Base-by-base conservation (phyloP, 139 green algal species). In the Pseudopediastrum boryanum region DNA sequence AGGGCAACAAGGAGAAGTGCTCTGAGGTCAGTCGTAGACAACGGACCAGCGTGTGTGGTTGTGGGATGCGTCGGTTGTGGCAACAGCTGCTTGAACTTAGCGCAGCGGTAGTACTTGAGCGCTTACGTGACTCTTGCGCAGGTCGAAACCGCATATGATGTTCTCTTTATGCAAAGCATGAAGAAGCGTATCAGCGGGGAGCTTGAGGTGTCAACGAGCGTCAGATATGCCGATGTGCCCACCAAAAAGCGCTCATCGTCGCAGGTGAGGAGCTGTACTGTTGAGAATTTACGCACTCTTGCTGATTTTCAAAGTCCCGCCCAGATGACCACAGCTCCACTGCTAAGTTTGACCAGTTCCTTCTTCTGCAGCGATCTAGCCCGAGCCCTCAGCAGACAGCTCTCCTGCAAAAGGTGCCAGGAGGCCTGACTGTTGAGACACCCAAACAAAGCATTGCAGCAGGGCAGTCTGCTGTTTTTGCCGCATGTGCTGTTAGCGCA, bases 141-240 rank as follows among this genome's bases (percentile, higher is more conserved):
- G 85, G 65, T 94, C 29, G 90, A 94, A 61, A 65, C 78, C 4
- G 91, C 91, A 1, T 95, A 94, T 70, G 91, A 96, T 62, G 71
- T 92, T 29, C 73, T 96, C 6, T 88, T 96, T 62, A 94, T 94
- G 90, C 84, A 91, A 67, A 87, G 67, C 74, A 92, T 96, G 85
- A 90, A 90, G 56, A 83, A 79, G 59, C 88, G 93, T 8, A 79
- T 94, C 1, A 83, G 83, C 25, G 71, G 71, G 25, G 71, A 92
- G 56, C 42, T 87, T 31, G 78, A 87, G n/a, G 85, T 90, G 41
- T 88, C 86, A 0, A 84, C 74, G 10, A 71, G 39, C 9, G 87
- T 91, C 27, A 83, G 85, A 5, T 91, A 85, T 67, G 87, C 87
- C 4, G 86, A 89, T 63, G 86, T 87, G 51, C 82, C 72, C 23